Evolutionary conservation across 2,329 filamentous ascomycete species (phyloP), one percentile per base, ranked within the genome.

Genomic region (Claviceps sp.): DNA sequence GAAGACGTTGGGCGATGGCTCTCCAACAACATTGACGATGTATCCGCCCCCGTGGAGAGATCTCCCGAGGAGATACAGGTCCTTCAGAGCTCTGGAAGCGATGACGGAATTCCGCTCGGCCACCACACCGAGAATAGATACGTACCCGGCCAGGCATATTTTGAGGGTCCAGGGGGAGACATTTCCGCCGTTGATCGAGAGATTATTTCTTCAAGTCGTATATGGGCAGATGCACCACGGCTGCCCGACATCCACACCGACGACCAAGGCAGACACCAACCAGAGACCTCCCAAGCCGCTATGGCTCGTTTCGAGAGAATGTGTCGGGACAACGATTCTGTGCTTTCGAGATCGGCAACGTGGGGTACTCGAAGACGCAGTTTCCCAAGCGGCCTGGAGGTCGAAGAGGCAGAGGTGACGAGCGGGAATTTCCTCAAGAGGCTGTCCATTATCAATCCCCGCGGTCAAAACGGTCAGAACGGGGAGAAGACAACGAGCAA

Each of bases 311-410:
- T 76, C 50, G 68, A 78, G 56, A 68, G 66, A 11, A 70, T 77
- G 68, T 75, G 68, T 50, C 70, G 69, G 20, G 77, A 81, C 55
- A 80, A 71, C 47, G 75, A 73, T 29, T 83, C 80, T 0, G 69
- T 82, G 11, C 64, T 81, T 9, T 84, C 80, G 2, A 71, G 78
- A 55, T 76, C 80, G 14, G 83, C 83, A 17, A 88, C 84, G 0
- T 82, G 84, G 73, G 84, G 84, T 16, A 88, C 84, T 1, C 75
- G 79, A 6, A 77, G 82, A 43, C 76, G 78, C 52, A 84, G 83
- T 62, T 70, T 85, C 47, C 79, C 82, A 1, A 81, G 76, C 57
- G 59, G 75, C 51, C 56, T 71, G 5, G 80, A 71, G 22, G 56
- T 64, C 13, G 63, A 83, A 39, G 79, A 75, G n/a, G 68, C 83